phyloP scores from a whole-genome alignment of 257 asterid genomes.

The Solanum virginianum region DNA sequence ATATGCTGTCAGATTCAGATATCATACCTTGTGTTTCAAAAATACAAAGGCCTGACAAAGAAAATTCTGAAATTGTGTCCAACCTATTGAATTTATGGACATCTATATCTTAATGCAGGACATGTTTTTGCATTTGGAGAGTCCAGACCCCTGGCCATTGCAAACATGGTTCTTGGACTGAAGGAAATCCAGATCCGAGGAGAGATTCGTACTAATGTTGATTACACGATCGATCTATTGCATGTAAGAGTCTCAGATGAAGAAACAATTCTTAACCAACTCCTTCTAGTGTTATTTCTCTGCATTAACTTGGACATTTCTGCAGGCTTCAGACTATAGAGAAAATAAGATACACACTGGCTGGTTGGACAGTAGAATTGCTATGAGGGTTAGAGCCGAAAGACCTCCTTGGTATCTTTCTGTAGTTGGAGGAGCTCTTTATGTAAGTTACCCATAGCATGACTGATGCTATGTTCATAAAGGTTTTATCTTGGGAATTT shows the following conservation, averaged over 20 bases:
- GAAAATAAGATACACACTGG: slow-evolving; percentile 98
- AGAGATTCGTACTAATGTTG: slow-evolving; percentile 96
- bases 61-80: background rate
- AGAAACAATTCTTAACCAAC: background rate
- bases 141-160: slow-evolving; percentile 93
- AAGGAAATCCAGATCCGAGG: slow-evolving; percentile 99
- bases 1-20: background rate
- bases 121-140: slow-evolving; percentile 98
- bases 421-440: slow-evolving; percentile 98
- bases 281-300: background rate
- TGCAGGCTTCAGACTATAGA: slow-evolving; percentile 86
- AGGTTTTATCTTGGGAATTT: background rate
- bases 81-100: background rate
- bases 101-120: slow-evolving; percentile 38
- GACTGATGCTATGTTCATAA: slow-evolving; percentile 1
- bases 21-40: background rate
- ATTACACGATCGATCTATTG: slow-evolving; percentile 94
- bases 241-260: slow-evolving; percentile 48
- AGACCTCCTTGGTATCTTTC: slow-evolving; percentile 99
- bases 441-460: slow-evolving; percentile 37
- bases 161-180: slow-evolving; percentile 99
- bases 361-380: slow-evolving; percentile 99
- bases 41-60: background rate
- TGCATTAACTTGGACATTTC: background rate
- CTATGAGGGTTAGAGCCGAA: slow-evolving; percentile 99